These are phyloP conservation scores for Leptodontidium sp. DNA, from an alignment of 2,329 filamentous ascomycete species.

Conservation along the genomic window DNA sequence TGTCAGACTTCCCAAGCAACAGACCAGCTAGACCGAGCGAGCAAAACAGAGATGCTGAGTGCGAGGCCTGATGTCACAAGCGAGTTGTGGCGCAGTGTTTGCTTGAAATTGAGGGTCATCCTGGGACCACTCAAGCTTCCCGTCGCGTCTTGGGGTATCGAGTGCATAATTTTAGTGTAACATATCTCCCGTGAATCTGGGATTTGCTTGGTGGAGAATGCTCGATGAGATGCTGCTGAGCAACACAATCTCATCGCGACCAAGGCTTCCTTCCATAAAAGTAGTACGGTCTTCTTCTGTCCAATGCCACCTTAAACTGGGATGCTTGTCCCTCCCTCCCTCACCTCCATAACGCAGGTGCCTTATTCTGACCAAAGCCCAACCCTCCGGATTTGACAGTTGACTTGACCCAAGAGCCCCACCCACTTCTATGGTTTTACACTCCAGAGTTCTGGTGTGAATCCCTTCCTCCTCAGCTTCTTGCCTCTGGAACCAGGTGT, in stretches of 20 bases:
- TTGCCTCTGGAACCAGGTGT: slow-evolving; percentile 57
- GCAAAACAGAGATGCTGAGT: slow-evolving; percentile 8
- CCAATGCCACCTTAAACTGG: background rate
- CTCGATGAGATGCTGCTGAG: slow-evolving; percentile 7
- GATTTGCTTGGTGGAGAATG: slow-evolving; percentile 12
- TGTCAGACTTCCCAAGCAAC: too few species aligned
- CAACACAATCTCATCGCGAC: background rate
- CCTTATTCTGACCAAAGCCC: background rate
- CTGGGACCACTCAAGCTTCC: slow-evolving; percentile 15
- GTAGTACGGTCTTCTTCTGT: background rate
- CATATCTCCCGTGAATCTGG: slow-evolving; percentile 4
- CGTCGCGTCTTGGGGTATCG: background rate
- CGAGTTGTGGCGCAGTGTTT: slow-evolving; percentile 28
- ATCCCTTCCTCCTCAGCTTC: slow-evolving; percentile 68
- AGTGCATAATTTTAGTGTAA: slow-evolving; percentile 12
- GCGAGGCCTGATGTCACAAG: slow-evolving; percentile 21
- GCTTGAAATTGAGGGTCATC: slow-evolving; percentile 19
- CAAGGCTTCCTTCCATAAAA: background rate
- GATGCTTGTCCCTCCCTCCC: background rate
- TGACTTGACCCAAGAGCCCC: background rate
- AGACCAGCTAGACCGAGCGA: too few species aligned
- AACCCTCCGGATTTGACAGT: background rate
- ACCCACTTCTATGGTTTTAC: slow-evolving; percentile 37
- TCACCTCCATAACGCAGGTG: background rate
- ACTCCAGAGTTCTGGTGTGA: slow-evolving; percentile 68